Evolutionary conservation across 1,284 basidiomycete species (phyloP).

Genomic region (Malassezia vespertilionis): DNA sequence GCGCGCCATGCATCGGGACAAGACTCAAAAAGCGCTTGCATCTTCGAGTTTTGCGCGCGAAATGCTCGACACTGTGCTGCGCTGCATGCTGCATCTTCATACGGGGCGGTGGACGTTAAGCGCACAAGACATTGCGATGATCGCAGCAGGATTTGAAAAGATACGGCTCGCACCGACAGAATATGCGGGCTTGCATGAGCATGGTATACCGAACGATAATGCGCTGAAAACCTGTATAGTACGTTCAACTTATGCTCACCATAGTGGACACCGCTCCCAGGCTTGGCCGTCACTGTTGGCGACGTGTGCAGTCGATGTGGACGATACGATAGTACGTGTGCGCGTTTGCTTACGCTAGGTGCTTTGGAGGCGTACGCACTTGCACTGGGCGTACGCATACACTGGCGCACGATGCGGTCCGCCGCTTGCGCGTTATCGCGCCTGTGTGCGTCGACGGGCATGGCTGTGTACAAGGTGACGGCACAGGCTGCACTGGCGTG

Average conservation of each 20-base stretch:
- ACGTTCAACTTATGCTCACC: constrained; percentile 1
- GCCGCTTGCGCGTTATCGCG: not conserved
- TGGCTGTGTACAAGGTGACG: not conserved
- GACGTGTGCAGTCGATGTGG: constrained; percentile 5
- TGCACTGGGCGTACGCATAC: constrained; percentile 5
- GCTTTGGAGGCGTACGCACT: constrained; percentile 13
- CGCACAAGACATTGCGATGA: not conserved
- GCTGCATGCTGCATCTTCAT: constrained; percentile 2
- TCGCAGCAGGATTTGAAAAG: constrained; percentile 4
- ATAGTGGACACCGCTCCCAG: constrained; percentile 11
- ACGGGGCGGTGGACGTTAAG: not conserved
- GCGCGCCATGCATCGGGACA: not conserved
- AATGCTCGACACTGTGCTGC: constrained; percentile 10
- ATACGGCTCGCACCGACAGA: not conserved
- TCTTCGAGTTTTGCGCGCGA: constrained; percentile 3
- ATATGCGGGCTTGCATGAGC: not conserved
- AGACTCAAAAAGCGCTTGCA: not conserved
- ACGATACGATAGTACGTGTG: not conserved
- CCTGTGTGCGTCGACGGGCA: not conserved
- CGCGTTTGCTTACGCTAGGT: not conserved
- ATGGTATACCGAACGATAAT: not conserved
- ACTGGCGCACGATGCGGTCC: not conserved
- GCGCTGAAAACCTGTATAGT: not conserved
- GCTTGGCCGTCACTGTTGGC: constrained; percentile 8
- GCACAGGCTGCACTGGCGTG: constrained; percentile 5